These are phyloP conservation scores for Ophiosphaerella herpotricha DNA, from an alignment of 2,329 filamentous ascomycete species.

Conservation along the genomic window DNA sequence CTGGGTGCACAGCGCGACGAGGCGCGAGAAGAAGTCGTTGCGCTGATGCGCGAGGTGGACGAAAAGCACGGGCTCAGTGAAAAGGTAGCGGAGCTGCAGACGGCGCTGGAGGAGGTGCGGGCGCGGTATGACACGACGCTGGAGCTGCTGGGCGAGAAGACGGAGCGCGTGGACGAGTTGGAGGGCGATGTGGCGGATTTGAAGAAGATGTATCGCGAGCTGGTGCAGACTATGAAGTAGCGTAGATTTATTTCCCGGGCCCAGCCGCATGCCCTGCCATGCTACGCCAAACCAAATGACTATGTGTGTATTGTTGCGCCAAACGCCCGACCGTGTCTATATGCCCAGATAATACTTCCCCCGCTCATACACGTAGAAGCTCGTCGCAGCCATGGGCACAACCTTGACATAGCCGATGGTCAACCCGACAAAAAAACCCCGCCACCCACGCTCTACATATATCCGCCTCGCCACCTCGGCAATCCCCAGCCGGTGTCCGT, in stretches of 20 bases:
- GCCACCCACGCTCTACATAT: conserved; percentile 72
- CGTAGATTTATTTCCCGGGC: conserved; percentile 45
- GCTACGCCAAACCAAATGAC: too few species aligned
- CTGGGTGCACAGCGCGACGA: conserved; percentile 88
- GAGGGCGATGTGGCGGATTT: conserved; percentile 86
- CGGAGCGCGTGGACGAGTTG: conserved; percentile 90
- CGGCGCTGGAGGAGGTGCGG: conserved; percentile 70
- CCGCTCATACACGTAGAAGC: conserved; percentile 70
- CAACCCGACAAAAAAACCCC: conserved; percentile 89
- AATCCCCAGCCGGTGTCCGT: conserved; percentile 79
- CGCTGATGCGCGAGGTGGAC: conserved; percentile 85
- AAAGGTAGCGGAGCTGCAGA: conserved; percentile 68
- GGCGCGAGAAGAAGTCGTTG: conserved; percentile 87
- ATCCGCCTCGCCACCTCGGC: conserved; percentile 78
- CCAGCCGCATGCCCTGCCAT: too few species aligned
- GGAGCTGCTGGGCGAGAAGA: conserved; percentile 96
- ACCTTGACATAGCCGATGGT: conserved; percentile 96
- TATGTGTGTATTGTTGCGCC: neutral
- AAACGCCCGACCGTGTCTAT: conserved; percentile 12
- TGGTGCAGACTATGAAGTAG: conserved; percentile 78
- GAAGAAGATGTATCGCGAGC: conserved; percentile 93
- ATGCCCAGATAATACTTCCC: conserved; percentile 62
- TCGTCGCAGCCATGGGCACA: conserved; percentile 81
- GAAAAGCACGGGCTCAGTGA: conserved; percentile 64
- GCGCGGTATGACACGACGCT: conserved; percentile 86